Evolutionary conservation across 176 grass and related monocot species (phyloP).

Genomic region (Poa annua): DNA sequence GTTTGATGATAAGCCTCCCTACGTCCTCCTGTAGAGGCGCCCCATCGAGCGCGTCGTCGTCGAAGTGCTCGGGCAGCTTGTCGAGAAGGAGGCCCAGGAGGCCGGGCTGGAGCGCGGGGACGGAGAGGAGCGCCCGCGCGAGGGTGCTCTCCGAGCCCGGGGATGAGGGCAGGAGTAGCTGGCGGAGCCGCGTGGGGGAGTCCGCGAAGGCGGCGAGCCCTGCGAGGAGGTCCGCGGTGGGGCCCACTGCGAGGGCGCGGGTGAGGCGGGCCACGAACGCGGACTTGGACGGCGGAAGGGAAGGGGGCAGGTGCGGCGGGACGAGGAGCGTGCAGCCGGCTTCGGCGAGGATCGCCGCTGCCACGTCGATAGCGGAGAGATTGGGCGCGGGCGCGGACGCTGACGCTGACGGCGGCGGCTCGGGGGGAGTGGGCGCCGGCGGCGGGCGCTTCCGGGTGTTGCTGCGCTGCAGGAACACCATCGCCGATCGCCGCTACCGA

Average conservation of each 20-base stretch:
- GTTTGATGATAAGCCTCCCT: conserved; percentile 66
- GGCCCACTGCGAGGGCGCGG: conserved; percentile 47
- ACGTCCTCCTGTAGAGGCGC: conserved; percentile 71
- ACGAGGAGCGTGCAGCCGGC: conserved; percentile 80
- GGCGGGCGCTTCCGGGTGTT: conserved; percentile 60
- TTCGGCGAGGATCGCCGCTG: conserved; percentile 74
- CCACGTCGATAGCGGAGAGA: conserved; percentile 46
- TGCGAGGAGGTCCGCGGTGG: conserved; percentile 44
- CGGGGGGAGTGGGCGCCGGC: conserved; percentile 34
- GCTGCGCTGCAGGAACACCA: conserved; percentile 88
- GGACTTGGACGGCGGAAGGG: conserved; percentile 47
- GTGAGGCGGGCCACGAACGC: conserved; percentile 54
- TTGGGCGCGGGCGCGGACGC: neutral
- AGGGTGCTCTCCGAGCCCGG: conserved; percentile 64
- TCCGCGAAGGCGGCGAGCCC: conserved; percentile 59
- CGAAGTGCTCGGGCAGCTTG: conserved; percentile 91
- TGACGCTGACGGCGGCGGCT: neutral
- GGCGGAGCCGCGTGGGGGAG: conserved; percentile 52
- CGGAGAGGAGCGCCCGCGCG: conserved; percentile 63
- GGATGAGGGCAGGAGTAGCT: conserved; percentile 54
- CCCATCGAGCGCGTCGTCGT: conserved; percentile 50
- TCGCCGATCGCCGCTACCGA: conserved; percentile 41
- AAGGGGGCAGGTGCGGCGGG: conserved; percentile 50
- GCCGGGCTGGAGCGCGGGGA: conserved; percentile 69
- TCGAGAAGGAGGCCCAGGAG: conserved; percentile 81